Evolutionary conservation across 352 stramenopile genomes (phyloP).

Genomic region (Phytopythium kandeliae): DNA sequence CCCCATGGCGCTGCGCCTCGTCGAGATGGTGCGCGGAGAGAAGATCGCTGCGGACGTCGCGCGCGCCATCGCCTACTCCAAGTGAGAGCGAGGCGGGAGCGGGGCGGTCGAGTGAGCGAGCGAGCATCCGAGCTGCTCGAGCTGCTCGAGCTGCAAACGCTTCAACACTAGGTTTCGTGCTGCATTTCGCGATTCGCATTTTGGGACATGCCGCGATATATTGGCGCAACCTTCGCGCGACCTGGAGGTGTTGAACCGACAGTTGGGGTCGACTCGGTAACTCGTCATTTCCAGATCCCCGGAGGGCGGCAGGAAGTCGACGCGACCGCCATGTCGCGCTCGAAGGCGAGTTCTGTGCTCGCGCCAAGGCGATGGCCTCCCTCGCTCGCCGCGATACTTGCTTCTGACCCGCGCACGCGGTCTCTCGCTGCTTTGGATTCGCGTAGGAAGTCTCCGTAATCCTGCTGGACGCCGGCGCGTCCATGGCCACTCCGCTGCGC

Average conservation of each 20-base stretch:
- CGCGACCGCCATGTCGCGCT: constrained; percentile 24
- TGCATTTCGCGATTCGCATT: neutral
- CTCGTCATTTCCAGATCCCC: constrained; percentile 10
- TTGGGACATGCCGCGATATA: too few species aligned
- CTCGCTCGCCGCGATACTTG: too few species aligned
- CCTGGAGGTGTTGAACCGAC: neutral
- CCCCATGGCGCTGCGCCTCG: constrained; percentile 42
- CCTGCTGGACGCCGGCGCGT: constrained; percentile 56
- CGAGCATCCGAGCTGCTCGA: too few species aligned
- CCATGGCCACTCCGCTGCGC: constrained; percentile 50
- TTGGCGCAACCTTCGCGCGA: constrained; percentile 3
- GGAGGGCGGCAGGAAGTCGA: too few species aligned
- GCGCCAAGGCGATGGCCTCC: too few species aligned
- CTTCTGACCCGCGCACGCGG: neutral
- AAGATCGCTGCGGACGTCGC: constrained; percentile 22
- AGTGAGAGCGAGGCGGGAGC: too few species aligned
- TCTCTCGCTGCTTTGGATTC: too few species aligned
- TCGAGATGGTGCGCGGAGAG: constrained; percentile 54
- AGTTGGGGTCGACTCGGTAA: neutral
- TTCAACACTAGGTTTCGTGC: neutral
- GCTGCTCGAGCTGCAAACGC: neutral
- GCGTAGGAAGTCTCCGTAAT: constrained; percentile 61
- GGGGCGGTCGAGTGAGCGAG: too few species aligned
- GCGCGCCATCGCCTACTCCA: constrained; percentile 20
- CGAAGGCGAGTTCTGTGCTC: constrained; percentile 14